Evolutionary conservation across 371 early-diverging fungal species (phyloP).

Genomic region (Chytridiales sp.): DNA sequence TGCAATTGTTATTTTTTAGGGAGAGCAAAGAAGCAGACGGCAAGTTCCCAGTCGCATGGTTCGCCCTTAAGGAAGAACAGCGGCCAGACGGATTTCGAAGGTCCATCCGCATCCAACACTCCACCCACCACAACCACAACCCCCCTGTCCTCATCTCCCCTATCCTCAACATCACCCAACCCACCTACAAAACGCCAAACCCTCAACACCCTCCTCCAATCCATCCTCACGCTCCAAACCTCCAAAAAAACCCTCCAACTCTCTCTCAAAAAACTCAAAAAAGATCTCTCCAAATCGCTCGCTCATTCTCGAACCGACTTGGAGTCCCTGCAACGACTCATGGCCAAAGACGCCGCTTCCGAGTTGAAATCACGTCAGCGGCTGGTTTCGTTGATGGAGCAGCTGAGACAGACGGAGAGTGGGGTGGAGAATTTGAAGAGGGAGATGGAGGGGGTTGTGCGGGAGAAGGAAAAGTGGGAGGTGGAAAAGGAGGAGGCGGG

Average conservation of each 20-base stretch:
- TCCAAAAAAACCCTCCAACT: not conserved
- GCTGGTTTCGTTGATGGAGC: constrained; percentile 5
- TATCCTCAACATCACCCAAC: not conserved
- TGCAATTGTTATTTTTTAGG: not conserved
- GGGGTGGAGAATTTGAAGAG: not conserved
- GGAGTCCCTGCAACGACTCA: not conserved
- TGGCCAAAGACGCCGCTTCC: constrained; percentile 3
- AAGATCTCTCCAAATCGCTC: constrained; percentile 10
- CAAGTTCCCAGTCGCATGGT: not conserved
- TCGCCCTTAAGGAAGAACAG: not conserved
- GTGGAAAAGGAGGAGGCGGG: not conserved
- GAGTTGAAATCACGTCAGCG: constrained; percentile 17
- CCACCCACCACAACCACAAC: not conserved
- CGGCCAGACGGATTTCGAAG: not conserved
- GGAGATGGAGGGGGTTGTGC: not conserved
- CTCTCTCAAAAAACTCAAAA: constrained; percentile 9
- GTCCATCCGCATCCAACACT: not conserved
- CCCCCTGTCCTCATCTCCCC: not conserved
- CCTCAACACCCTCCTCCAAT: not conserved
- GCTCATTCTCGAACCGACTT: constrained; percentile 8
- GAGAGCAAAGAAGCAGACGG: not conserved
- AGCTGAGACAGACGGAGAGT: constrained; percentile 3
- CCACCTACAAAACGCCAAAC: not conserved
- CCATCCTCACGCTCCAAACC: not conserved
- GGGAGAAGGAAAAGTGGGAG: not conserved